Evolutionary conservation across 169 alveolate genomes (phyloP), one percentile per base, ranked within the genome.

Genomic region (Besnoitia besnoiti): DNA sequence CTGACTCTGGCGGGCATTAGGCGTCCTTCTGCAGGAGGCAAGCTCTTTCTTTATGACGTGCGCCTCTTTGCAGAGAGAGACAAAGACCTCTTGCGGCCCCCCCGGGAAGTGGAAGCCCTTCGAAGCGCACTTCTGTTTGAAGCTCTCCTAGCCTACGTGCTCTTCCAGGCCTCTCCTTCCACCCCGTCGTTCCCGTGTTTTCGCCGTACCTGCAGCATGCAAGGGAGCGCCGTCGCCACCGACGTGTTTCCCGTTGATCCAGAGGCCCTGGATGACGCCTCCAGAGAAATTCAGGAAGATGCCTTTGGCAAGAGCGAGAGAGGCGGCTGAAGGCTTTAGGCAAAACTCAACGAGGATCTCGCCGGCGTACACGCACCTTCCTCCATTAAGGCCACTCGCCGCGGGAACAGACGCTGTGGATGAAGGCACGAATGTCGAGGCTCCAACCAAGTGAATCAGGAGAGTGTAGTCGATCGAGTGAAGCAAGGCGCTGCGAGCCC

Each of bases 231-330:
- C 91, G 42, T 85, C 91, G 0, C 39, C 91, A 50, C 61, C 91
- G 16, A 85, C 51, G 51, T 35, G 80, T 30, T 49, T 85, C 49
- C 91, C 91, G 80, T 85, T 85, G 19, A 85, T 35, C 79, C 79
- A 85, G 39, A 85, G 39, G 12, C 84, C 51, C 33, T 59, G 77
- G n/a, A 85, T 42, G 44, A 59, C 77, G 16, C 91, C 91, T 10
- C 91, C 91, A 49, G 91, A 85, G 80, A 85, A 85, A 27, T 85
- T 61, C 39, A 85, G 91, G 44, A 35, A 85, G 39, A 85, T 27
- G 49, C 77, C 91, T 27, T 79, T 73, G 47, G 39, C 44, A 7
- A 73, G 82, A 35, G 82, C 82, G 21, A 19, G 39, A 8, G 82
- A 73, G 24, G n/a, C 44, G 40, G 27, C 46, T 7, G 39, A 1